Conservation (phyloP, 2,329 filamentous ascomycete species). For the Ophiobolus disseminans region DNA sequence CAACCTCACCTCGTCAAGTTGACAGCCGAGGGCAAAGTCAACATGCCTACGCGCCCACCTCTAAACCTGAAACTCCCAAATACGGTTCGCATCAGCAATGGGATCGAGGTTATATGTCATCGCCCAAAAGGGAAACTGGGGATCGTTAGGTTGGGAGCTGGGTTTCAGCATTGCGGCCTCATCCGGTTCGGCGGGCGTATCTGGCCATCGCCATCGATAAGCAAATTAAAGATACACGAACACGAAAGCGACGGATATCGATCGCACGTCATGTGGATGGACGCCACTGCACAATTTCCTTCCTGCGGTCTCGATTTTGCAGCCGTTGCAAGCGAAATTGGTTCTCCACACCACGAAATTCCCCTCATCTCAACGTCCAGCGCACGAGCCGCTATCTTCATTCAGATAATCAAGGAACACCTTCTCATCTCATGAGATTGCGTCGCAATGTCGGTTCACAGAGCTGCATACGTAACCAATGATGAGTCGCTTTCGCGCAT, state of each 20-base stretch:
- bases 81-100: conserved; percentile 42
- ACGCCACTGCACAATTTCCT: conserved; percentile 31
- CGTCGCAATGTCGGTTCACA: conserved; percentile 36
- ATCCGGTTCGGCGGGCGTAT: no score
- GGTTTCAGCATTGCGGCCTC: conserved; percentile 31
- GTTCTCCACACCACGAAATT: conserved; percentile 41
- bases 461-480: conserved; percentile 17
- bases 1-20: conserved; percentile 30
- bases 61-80: conserved; percentile 45
- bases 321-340: conserved; percentile 48
- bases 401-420: conserved; percentile 21
- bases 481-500: conserved; percentile 1
- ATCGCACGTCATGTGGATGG: conserved; percentile 16
- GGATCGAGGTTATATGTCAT: conserved; percentile 42
- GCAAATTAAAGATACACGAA: conserved; percentile 15
- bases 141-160: conserved; percentile 37
- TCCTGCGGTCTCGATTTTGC: conserved; percentile 27
- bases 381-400: conserved; percentile 35
- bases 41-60: conserved; percentile 32
- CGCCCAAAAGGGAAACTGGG: conserved; percentile 47
- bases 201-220: conserved; percentile 18
- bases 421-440: conserved; percentile 45
- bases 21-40: conserved; percentile 34
- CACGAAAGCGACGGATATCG: conserved; percentile 8
- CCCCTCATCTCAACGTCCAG: conserved; percentile 36